phyloP scores from a whole-genome alignment of 768 basidiomycete genomes.

The Termitomyces sp. region DNA sequence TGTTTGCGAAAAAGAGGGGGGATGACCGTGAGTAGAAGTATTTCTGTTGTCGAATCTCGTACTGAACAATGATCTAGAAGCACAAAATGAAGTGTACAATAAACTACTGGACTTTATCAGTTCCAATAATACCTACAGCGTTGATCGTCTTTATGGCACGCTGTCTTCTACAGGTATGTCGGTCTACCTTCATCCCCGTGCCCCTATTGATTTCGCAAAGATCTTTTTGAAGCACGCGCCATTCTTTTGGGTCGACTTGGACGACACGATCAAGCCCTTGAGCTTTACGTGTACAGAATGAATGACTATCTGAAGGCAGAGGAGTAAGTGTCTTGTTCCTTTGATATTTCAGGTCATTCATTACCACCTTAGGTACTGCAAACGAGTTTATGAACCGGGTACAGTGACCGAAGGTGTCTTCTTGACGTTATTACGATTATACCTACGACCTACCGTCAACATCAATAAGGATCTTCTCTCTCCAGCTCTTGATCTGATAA shows the following conservation, averaged over 20 bases:
- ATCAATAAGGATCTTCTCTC: slow-evolving; percentile 55
- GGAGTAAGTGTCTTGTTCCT: slow-evolving; percentile 47
- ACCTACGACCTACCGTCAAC: slow-evolving; percentile 69
- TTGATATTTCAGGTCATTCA: not conserved
- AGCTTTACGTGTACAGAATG: slow-evolving; percentile 88
- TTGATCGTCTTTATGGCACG: slow-evolving; percentile 78
- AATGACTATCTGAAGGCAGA: slow-evolving; percentile 86
- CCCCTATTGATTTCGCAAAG: slow-evolving; percentile 31
- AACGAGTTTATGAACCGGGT: slow-evolving; percentile 64
- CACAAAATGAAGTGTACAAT: slow-evolving; percentile 48
- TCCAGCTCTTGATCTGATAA: slow-evolving; percentile 87
- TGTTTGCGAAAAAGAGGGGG: slow-evolving; percentile 51
- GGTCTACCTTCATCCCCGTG: not conserved
- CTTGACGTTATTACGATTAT: slow-evolving; percentile 81
- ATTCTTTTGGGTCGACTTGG: slow-evolving; percentile 87
- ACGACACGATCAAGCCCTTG: slow-evolving; percentile 91
- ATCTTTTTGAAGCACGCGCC: slow-evolving; percentile 88
- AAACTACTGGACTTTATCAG: slow-evolving; percentile 79
- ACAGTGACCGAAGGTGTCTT: slow-evolving; percentile 64
- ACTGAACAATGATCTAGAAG: slow-evolving; percentile 30
- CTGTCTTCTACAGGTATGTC: slow-evolving; percentile 75
- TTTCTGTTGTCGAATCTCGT: not conserved
- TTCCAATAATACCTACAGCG: slow-evolving; percentile 61
- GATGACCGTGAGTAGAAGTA: slow-evolving; percentile 47
- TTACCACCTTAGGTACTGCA: slow-evolving; percentile 71